These are phyloP conservation scores for Chenopodium berlandieri DNA, from an alignment of 148 eudicot genomes.

Conservation along the genomic window DNA sequence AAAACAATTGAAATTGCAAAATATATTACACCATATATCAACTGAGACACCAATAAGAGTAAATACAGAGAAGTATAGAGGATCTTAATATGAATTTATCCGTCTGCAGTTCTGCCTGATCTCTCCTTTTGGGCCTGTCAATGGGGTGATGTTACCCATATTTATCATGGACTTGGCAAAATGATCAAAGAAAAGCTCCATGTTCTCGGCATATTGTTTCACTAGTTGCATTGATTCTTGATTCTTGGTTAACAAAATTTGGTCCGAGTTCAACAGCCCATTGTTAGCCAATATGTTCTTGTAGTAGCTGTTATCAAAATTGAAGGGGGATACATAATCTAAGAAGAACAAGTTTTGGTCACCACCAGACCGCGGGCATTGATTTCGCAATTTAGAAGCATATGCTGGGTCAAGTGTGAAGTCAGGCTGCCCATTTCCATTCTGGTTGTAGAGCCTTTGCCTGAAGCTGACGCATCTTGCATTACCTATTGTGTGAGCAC, in stretches of 20 bases:
- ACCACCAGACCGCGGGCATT: too few relatives aligned
- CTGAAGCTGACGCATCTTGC: constrained; percentile 80
- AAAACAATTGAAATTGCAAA: background rate
- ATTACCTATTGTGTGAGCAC: constrained; percentile 83
- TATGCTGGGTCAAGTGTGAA: constrained; percentile 44
- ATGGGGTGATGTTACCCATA: background rate
- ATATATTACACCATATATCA: background rate
- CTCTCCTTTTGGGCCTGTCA: constrained; percentile 60
- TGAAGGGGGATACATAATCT: too few relatives aligned
- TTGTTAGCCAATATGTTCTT: too few relatives aligned
- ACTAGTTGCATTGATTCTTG: too few relatives aligned
- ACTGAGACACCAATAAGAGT: background rate
- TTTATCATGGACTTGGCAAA: too few relatives aligned
- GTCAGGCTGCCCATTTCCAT: constrained; percentile 60
- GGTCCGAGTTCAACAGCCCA: too few relatives aligned
- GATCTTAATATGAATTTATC: constrained; percentile 34
- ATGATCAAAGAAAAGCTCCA: too few relatives aligned
- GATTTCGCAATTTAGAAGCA: constrained; percentile 1
- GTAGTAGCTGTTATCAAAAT: too few relatives aligned
- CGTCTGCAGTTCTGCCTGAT: constrained; percentile 71
- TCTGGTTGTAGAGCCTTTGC: constrained; percentile 85
- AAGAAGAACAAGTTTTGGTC: too few relatives aligned
- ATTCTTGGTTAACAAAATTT: too few relatives aligned
- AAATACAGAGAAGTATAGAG: background rate
- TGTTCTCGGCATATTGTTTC: too few relatives aligned